Percentiles rank a stretch among this genome's conserved stretches.
phyloP scores from a whole-genome alignment of 345 rosid species.

The Eutrema japonicum region DNA sequence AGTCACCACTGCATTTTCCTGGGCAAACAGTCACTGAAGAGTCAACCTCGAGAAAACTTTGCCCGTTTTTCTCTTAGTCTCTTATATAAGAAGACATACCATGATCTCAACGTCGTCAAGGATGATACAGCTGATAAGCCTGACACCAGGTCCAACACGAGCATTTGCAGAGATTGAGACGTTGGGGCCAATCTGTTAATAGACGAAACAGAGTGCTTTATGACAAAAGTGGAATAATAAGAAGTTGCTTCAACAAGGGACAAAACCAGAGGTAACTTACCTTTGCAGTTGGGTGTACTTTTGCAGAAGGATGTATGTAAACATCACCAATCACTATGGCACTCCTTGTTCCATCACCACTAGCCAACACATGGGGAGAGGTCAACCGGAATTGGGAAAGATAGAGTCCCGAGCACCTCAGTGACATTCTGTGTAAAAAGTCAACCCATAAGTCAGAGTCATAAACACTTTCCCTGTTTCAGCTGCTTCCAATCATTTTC shows the following conservation, averaged over 20 bases:
- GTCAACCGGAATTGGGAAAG: slow-evolving; percentile 79
- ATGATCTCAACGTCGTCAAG: slow-evolving; percentile 88
- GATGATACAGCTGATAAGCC: slow-evolving; percentile 90
- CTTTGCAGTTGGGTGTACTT: slow-evolving; percentile 96
- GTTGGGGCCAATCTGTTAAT: slow-evolving; percentile 88
- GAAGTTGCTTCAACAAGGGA: slow-evolving; percentile 9
- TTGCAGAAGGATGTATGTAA: slow-evolving; percentile 92
- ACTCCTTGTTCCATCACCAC: slow-evolving; percentile 73
- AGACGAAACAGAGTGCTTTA: slow-evolving; percentile 8
- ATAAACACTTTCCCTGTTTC: slow-evolving; percentile 25
- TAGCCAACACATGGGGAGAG: slow-evolving; percentile 76
- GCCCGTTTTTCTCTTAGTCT: not conserved
- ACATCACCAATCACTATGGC: slow-evolving; percentile 85
- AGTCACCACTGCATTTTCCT: slow-evolving; percentile 93
- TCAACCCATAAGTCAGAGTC: slow-evolving; percentile 28
- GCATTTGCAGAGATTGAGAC: slow-evolving; percentile 92
- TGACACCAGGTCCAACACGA: slow-evolving; percentile 88
- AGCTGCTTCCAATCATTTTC: not conserved
- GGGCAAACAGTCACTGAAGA: slow-evolving; percentile 32
- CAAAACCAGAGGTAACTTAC: slow-evolving; percentile 45
- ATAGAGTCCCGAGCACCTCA: slow-evolving; percentile 81
- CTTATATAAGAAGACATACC: slow-evolving; percentile 50
- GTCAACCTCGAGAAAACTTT: slow-evolving; percentile 27
- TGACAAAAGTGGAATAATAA: not conserved
- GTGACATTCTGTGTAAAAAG: slow-evolving; percentile 69